These are phyloP conservation scores for Trichoderma asperellum DNA, from an alignment of 2,329 filamentous ascomycete species.

Conservation along the genomic window DNA sequence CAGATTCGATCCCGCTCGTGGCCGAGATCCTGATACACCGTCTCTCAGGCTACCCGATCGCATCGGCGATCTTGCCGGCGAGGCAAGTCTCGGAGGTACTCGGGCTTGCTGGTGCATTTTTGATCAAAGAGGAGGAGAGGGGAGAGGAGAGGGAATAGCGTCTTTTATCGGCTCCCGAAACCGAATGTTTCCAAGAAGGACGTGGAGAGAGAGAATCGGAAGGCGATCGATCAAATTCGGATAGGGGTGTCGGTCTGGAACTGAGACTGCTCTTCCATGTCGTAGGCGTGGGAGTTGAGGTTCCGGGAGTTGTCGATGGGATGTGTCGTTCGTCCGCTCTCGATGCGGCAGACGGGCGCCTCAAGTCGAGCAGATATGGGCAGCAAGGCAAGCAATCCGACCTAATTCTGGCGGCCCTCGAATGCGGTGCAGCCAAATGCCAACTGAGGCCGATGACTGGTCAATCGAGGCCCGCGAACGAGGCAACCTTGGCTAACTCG, in stretches of 20 bases:
- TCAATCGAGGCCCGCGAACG: slow-evolving; percentile 24
- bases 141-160: not conserved
- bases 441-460: slow-evolving; percentile 24
- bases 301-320: slow-evolving; percentile 5
- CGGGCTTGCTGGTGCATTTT: slow-evolving; percentile 90
- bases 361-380: slow-evolving; percentile 17
- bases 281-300: slow-evolving; percentile 32
- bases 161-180: slow-evolving; percentile 22
- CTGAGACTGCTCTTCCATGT: slow-evolving; percentile 43
- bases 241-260: slow-evolving; percentile 41
- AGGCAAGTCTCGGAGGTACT: slow-evolving; percentile 70
- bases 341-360: not conserved
- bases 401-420: slow-evolving; percentile 10
- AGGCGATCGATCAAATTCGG: slow-evolving; percentile 37
- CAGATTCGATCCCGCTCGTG: slow-evolving; percentile 51
- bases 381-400: slow-evolving; percentile 18
- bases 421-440: slow-evolving; percentile 21
- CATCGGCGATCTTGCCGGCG: slow-evolving; percentile 65
- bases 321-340: slow-evolving; percentile 21
- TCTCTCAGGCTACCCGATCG: slow-evolving; percentile 78
- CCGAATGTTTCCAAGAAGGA: not conserved
- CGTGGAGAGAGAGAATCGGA: slow-evolving; percentile 16
- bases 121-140: not conserved
- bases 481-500: slow-evolving; percentile 26
- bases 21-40: slow-evolving; percentile 46